phyloP scores from a whole-genome alignment of 2,329 filamentous ascomycete genomes.

The Colletotrichum phormii region DNA sequence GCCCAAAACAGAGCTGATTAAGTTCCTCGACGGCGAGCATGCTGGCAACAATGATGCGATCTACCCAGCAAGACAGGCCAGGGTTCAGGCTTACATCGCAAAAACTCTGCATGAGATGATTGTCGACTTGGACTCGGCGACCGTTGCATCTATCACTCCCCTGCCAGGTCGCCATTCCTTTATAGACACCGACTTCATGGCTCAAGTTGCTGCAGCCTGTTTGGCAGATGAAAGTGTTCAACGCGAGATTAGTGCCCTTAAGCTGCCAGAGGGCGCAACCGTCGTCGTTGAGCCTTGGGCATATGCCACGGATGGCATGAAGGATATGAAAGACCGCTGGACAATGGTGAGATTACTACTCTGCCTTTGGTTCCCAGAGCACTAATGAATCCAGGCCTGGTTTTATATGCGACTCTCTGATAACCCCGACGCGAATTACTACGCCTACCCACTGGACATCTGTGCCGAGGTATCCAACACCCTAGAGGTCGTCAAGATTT shows the following conservation, averaged over 20 bases:
- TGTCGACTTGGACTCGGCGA: slow-evolving; percentile 37
- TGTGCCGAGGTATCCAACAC: slow-evolving; percentile 63
- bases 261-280: slow-evolving; percentile 56
- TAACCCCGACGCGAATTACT: slow-evolving; percentile 64
- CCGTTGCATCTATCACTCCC: slow-evolving; percentile 38
- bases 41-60: not conserved
- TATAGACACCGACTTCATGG: slow-evolving; percentile 61
- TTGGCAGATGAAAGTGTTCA: slow-evolving; percentile 55
- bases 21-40: slow-evolving; percentile 54
- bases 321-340: slow-evolving; percentile 59
- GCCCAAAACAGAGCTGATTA: slow-evolving; percentile 53
- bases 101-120: slow-evolving; percentile 38
- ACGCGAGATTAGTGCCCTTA: slow-evolving; percentile 52
- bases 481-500: slow-evolving; percentile 61
- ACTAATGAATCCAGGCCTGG: slow-evolving; percentile 19
- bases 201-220: slow-evolving; percentile 59
- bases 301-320: slow-evolving; percentile 65
- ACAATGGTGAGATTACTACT: slow-evolving; percentile 55
- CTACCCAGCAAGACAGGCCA: slow-evolving; percentile 44
- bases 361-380: no score
- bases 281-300: slow-evolving; percentile 67
- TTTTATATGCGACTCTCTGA: slow-evolving; percentile 45
- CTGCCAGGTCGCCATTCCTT: slow-evolving; percentile 58
- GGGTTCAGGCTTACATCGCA: slow-evolving; percentile 46
- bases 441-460: slow-evolving; percentile 67